Percentiles rank a stretch among this genome's conserved stretches.
phyloP scores from a whole-genome alignment of 176 grass and related monocot species.

The Saccharum spontaneum region DNA sequence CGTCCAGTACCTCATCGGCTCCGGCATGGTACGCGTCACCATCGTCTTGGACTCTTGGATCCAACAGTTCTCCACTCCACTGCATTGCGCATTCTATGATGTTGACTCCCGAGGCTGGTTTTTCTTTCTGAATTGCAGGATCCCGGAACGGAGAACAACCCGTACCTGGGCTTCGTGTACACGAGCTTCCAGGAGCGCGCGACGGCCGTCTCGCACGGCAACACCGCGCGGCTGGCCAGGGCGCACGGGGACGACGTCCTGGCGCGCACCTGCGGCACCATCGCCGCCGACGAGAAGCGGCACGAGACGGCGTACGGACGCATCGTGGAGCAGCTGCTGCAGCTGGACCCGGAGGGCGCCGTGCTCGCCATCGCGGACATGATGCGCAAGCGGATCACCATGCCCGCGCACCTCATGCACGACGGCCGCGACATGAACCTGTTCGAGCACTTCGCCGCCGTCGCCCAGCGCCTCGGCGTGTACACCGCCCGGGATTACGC shows the following conservation, averaged over 20 bases:
- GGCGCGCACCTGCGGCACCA: conserved; percentile 74
- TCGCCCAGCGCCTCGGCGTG: conserved; percentile 72
- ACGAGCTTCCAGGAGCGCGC: conserved; percentile 98
- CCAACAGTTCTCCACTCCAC: background rate
- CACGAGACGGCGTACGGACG: conserved; percentile 81
- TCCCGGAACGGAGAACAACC: conserved; percentile 87
- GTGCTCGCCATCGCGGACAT: conserved; percentile 85
- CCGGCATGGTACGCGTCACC: conserved; percentile 65
- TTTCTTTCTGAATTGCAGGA: conserved; percentile 35
- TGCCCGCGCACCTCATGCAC: conserved; percentile 98
- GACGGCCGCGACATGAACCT: conserved; percentile 70
- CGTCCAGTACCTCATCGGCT: conserved; percentile 90
- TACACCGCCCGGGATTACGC: conserved; percentile 90
- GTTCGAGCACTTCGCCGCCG: conserved; percentile 79
- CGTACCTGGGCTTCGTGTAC: conserved; percentile 93
- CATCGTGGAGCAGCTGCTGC: conserved; percentile 88
- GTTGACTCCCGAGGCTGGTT: background rate
- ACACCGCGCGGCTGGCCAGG: conserved; percentile 74
- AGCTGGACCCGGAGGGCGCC: conserved; percentile 71
- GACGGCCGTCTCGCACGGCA: conserved; percentile 87
- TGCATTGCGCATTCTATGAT: background rate
- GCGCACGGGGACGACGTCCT: conserved; percentile 67
- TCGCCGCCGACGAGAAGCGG: conserved; percentile 97
- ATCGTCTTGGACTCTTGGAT: background rate
- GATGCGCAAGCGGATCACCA: conserved; percentile 98